Evolutionary conservation across 495 filamentous ascomycete species (phyloP).

Genomic region (Penicillium simplicissimum): DNA sequence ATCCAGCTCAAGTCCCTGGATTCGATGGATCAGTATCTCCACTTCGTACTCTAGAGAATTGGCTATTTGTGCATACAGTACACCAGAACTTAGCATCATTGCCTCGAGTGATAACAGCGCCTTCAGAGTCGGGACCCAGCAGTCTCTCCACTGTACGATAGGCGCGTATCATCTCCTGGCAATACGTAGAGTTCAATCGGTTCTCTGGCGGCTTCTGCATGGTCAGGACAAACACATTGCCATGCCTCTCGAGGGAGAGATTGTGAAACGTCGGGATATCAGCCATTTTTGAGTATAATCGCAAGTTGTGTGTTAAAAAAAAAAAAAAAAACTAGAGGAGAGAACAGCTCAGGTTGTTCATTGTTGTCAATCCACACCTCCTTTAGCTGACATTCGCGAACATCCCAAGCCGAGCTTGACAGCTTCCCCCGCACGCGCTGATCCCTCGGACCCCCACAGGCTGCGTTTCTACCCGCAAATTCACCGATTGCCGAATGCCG

Average conservation of each 20-base stretch:
- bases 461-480: slow-evolving; percentile 16
- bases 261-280: slow-evolving; percentile 31
- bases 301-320: background rate
- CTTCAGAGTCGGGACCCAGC: slow-evolving; percentile 43
- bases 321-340: background rate
- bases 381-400: background rate
- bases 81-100: slow-evolving; percentile 55
- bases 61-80: slow-evolving; percentile 27
- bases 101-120: slow-evolving; percentile 48
- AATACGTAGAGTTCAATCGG: slow-evolving; percentile 44
- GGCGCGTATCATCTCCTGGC: slow-evolving; percentile 50
- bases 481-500: slow-evolving; percentile 24
- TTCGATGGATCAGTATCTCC: background rate
- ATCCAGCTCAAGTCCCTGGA: slow-evolving; percentile 48
- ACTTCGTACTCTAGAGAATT: background rate
- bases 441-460: slow-evolving; percentile 7
- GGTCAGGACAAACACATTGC: slow-evolving; percentile 51
- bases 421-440: slow-evolving; percentile 22
- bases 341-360: background rate
- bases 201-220: slow-evolving; percentile 54
- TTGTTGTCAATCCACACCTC: background rate
- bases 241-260: slow-evolving; percentile 31
- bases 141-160: slow-evolving; percentile 43
- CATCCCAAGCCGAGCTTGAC: background rate
- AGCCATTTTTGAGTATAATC: slow-evolving; percentile 9